phyloP scores from a whole-genome alignment of 306 rosid species.

The Mucuna pruriens region DNA sequence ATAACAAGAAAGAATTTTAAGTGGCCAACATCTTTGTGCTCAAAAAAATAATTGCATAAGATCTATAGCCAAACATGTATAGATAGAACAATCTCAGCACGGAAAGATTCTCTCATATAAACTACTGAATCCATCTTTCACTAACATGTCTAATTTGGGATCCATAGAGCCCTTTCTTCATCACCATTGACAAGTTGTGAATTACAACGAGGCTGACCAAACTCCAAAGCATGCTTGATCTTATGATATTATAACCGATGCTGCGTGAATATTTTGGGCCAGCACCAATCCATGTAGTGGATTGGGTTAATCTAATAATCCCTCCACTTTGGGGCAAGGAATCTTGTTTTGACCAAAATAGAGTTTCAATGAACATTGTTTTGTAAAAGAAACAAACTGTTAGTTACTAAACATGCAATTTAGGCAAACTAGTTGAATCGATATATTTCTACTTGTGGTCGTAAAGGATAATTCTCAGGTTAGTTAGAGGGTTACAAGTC shows the following conservation, averaged over 20 bases:
- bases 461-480: no score
- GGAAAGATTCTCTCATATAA: slow-evolving; percentile 8
- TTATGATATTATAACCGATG: neutral
- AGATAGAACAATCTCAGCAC: neutral
- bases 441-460: no score
- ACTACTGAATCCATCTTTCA: neutral
- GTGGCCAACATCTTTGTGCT: neutral
- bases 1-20: neutral
- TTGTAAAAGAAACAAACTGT: no score
- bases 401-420: no score
- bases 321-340: no score
- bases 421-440: no score
- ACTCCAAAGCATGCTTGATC: neutral
- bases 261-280: neutral
- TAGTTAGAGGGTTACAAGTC: no score
- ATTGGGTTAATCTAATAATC: neutral
- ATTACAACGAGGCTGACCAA: neutral
- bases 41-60: neutral
- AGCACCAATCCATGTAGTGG: neutral
- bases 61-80: neutral
- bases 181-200: no score
- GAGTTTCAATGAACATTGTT: no score
- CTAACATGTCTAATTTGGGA: neutral
- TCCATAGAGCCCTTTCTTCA: neutral
- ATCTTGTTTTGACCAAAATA: no score